Evolutionary conservation across 2,329 filamentous ascomycete genomes (phyloP).

Genomic region (Xylaria sp.): DNA sequence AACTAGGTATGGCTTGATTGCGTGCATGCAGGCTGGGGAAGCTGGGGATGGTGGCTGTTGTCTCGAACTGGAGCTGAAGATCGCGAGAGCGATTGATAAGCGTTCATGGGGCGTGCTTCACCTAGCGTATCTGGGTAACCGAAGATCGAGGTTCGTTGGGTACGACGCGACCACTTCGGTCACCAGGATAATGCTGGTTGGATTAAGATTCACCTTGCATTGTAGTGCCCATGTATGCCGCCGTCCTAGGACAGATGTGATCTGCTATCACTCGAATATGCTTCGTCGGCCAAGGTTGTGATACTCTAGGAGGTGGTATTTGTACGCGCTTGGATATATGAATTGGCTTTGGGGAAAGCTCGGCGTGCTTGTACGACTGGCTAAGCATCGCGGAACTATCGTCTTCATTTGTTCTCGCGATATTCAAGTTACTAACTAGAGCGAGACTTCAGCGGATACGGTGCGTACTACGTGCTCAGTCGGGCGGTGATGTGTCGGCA

Average conservation of each 20-base stretch:
- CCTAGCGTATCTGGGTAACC: slow-evolving; percentile 10
- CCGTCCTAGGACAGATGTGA: neutral
- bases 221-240: neutral
- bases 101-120: slow-evolving; percentile 14
- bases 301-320: neutral
- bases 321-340: neutral
- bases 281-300: too few relatives aligned
- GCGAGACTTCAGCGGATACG: slow-evolving; percentile 5
- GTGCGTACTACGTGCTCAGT: neutral
- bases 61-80: slow-evolving; percentile 22
- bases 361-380: neutral
- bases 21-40: slow-evolving; percentile 21
- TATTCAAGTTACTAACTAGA: neutral
- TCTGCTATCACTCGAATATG: neutral
- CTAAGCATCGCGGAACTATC: neutral
- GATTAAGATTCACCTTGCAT: slow-evolving; percentile 3
- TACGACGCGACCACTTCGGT: slow-evolving; percentile 23
- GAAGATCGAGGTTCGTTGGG: slow-evolving; percentile 30
- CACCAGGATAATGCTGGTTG: slow-evolving; percentile 5
- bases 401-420: neutral
- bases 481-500: slow-evolving; percentile 3
- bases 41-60: slow-evolving; percentile 25
- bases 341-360: neutral
- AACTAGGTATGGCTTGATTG: slow-evolving; percentile 16
- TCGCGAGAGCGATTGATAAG: slow-evolving; percentile 19